Conservation (phyloP, 2,329 filamentous ascomycete genomes). For the Septoria petroselini region DNA sequence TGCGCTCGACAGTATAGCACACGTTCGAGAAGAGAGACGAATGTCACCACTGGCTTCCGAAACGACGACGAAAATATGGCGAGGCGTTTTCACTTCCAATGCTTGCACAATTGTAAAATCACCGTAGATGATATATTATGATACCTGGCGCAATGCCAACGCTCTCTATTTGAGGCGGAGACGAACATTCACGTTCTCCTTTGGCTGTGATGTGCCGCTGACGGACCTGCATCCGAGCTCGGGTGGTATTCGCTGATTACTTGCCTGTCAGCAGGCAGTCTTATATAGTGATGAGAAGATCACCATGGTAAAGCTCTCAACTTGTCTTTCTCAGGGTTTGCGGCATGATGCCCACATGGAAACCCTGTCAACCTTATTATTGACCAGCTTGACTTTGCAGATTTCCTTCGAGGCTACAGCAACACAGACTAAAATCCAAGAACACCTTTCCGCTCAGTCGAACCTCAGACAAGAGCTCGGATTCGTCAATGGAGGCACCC, state of each 20-base stretch:
- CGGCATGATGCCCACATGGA: not conserved
- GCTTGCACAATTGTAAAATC: not conserved
- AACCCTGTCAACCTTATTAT: not conserved
- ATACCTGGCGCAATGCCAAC: conserved; percentile 4
- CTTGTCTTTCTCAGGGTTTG: too few species aligned
- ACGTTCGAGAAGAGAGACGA: not conserved
- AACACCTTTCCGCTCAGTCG: not conserved
- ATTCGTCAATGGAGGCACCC: not conserved
- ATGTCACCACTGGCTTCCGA: not conserved
- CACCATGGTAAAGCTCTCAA: too few species aligned
- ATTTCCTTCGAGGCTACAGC: not conserved
- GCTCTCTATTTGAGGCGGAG: not conserved
- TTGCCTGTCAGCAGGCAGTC: too few species aligned
- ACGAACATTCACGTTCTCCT: too few species aligned
- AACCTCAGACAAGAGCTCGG: not conserved
- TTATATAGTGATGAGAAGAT: too few species aligned
- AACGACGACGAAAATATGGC: too few species aligned
- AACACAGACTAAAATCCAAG: not conserved
- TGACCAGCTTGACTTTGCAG: too few species aligned
- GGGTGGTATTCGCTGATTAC: too few species aligned
- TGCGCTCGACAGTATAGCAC: not conserved
- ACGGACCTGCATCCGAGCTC: too few species aligned
- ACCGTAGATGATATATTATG: conserved; percentile 8
- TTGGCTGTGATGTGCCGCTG: too few species aligned
- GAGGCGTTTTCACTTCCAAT: too few species aligned